Evolutionary conservation across 2,329 filamentous ascomycete species (phyloP), one percentile per base, ranked within the genome.

Genomic region (Aspergillus brunneoviolaceus): DNA sequence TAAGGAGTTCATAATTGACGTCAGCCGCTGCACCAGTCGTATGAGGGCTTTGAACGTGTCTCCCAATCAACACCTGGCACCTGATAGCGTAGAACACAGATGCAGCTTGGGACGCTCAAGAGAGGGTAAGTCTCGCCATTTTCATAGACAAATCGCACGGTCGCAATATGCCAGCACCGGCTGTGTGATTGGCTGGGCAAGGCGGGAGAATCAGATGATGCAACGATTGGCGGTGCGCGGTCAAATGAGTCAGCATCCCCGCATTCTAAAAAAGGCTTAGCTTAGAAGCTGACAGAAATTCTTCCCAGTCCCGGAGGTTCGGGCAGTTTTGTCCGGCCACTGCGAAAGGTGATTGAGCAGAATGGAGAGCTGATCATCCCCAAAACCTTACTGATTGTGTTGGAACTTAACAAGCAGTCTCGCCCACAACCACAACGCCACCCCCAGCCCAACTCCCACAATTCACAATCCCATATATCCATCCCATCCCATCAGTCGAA

Each of bases 261-360:
- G 66, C 67, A 55, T 65, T 63, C 51, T 62, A 16, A 54, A 68
- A 55, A n/a, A 31, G 63, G 53, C 56, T 55, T 69, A 69, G 63
- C 54, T 57, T 59, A 55, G 60, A 64, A 65, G 60, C 63, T 62
- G 63, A 55, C 65, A 67, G 64, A 68, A 67, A 62, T 61, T 63
- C 57, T 60, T 63, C 33, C 33, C 33, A 35, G 25, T 51, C 12
- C 39, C 51, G 57, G 59, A 63, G 61, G 51, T 42, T 60, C 60
- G 57, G 58, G 57, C 55, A 57, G 59, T 57, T 57, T 61, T 59
- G 57, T 58, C 58, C 57, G 55, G 60, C 57, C 59, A 65, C 59
- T 61, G 45, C 60, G 57, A 59, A 60, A 63, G 57, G 60, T 35
- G 51, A 65, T 51, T 47, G 59, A 62, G 58, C 66, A 66, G 61